These are phyloP conservation scores for Austropuccinia psidii DNA, from an alignment of 1,284 basidiomycete species.

Conservation along the genomic window DNA sequence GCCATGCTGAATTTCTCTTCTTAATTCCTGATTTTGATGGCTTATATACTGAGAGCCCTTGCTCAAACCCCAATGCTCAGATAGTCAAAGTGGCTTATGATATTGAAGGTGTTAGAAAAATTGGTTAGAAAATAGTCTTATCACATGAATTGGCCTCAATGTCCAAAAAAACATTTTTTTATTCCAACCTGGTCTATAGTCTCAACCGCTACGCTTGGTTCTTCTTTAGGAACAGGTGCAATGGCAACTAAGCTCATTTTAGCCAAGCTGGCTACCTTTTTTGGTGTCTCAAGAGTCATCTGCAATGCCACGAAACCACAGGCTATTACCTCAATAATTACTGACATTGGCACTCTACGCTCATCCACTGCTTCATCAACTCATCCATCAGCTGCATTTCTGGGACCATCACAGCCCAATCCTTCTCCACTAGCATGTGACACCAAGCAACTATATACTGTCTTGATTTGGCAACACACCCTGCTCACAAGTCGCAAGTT, in stretches of 20 bases:
- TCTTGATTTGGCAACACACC: neutral
- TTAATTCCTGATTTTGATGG: conserved; percentile 95
- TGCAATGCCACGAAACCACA: conserved; percentile 52
- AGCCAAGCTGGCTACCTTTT: conserved; percentile 90
- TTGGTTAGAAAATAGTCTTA: conserved; percentile 64
- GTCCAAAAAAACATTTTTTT: no score
- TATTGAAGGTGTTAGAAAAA: conserved; percentile 66
- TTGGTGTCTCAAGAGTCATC: conserved; percentile 90
- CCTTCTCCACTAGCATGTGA: neutral
- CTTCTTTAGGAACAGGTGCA: conserved; percentile 88
- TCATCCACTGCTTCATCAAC: neutral
- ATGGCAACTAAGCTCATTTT: conserved; percentile 99
- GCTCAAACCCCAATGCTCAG: conserved; percentile 74
- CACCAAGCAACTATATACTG: conserved; percentile 6
- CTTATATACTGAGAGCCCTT: conserved; percentile 87
- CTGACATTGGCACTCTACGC: conserved; percentile 6
- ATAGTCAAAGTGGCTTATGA: conserved; percentile 75
- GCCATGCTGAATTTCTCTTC: conserved; percentile 95
- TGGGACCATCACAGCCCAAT: neutral
- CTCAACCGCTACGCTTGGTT: conserved; percentile 81
- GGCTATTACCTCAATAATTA: neutral
- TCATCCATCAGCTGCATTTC: neutral
- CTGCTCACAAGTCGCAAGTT: conserved; percentile 58
- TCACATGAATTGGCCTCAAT: no score
- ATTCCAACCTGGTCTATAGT: conserved; percentile 55